Base-by-base conservation (phyloP, 306 rosid species). In the Glycine latifolia region DNA sequence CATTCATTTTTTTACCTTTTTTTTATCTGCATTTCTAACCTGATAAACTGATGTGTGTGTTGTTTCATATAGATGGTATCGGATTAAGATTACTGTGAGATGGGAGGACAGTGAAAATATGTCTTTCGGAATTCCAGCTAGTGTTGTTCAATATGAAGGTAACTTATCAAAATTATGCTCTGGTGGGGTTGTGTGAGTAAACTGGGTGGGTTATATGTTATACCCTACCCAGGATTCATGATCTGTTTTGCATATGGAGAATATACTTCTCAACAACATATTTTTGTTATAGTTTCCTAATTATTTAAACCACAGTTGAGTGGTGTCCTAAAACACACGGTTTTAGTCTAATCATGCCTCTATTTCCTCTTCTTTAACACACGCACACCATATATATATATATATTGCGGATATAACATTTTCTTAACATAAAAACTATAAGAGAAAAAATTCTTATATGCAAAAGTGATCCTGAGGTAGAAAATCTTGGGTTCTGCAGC, bases 101-200 rank as follows among this genome's bases (percentile, higher is more conserved):
- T 88, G 98, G 98, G 98, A 95, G 89, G 91, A 91, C 76, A 68
- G 56, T 78, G 93, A 89, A 68, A 70, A 79, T 71, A 74, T 68
- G 49, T 80, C 89, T 26, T 85, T 83, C 10, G 97, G 99, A 56
- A 87, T 89, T 83, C 99, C 99, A 14, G 91, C 99, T 39, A 90
- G 97, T 83, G 89, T 95, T 79, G 91, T 91, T 79, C 98, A 95
- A 81, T 95, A 95, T 35, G 99, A 95, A 91, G 99, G 98, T 93
- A 86, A 76, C 80, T 46, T 75, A 37, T 70, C 26, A 35, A 55
- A 54, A 66, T 68, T 60, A n/a, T 82, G 56, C 53, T 71, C 58
- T 56, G 26, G 7, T 68, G 41, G 58, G 70, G 31, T 15, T 31
- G 39, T 26, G 50, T 8, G 31, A 43, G 53, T 26, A 53, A 75